These are phyloP conservation scores for Aspergillus chevalieri DNA, from an alignment of 2,329 filamentous ascomycete species.

Conservation along the genomic window DNA sequence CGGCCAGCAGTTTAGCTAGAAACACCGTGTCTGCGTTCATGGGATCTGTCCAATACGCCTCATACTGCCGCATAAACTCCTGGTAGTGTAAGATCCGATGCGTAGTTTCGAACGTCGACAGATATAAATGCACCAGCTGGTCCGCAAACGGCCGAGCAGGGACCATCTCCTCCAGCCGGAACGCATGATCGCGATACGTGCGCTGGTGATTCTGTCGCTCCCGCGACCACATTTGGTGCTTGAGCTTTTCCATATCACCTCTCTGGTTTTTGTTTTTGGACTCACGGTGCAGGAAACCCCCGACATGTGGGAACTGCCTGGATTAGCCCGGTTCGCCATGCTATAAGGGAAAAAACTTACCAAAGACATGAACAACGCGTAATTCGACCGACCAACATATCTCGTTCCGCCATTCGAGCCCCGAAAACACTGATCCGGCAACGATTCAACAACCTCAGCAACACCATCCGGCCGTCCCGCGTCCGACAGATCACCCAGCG, in stretches of 20 bases:
- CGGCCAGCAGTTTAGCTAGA: conserved; percentile 36
- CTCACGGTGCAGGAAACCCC: conserved; percentile 17
- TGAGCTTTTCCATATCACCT: conserved; percentile 22
- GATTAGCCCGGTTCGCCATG: conserved; percentile 1
- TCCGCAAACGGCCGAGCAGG: conserved; percentile 44
- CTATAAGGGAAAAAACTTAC: conserved; percentile 13
- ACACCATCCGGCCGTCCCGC: conserved; percentile 13
- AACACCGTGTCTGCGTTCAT: conserved; percentile 41
- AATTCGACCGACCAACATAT: conserved; percentile 28
- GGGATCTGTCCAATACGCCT: conserved; percentile 47
- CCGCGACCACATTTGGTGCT: conserved; percentile 21
- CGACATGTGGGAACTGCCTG: conserved; percentile 24
- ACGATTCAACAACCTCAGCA: conserved; percentile 21
- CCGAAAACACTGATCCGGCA: conserved; percentile 24
- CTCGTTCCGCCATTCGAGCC: conserved; percentile 25
- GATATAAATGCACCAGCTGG: conserved; percentile 48
- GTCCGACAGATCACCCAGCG: conserved; percentile 11
- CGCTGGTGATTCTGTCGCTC: conserved; percentile 24
- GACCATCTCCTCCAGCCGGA: conserved; percentile 33
- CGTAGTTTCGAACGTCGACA: conserved; percentile 52
- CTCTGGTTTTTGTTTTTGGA: conserved; percentile 6
- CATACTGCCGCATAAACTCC: conserved; percentile 52
- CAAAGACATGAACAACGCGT: conserved; percentile 24
- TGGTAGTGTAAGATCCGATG: conserved; percentile 55
- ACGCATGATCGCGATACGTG: conserved; percentile 24